Evolutionary conservation across 208 protist species (phyloP).

Genomic region (Naegleria fowleri): DNA sequence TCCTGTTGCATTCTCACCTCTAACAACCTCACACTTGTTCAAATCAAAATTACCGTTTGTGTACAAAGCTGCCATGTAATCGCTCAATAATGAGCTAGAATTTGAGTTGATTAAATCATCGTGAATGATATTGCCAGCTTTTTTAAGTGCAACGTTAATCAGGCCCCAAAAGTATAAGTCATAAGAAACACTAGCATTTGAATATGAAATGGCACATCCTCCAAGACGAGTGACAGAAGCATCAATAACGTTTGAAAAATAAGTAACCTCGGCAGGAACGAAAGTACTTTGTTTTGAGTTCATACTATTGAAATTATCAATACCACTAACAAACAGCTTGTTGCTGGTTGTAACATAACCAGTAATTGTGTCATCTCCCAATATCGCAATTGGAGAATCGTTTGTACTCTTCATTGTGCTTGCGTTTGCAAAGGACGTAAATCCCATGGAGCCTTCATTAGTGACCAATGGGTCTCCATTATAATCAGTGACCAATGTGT

Average conservation of each 20-base stretch:
- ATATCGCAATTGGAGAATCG: background rate
- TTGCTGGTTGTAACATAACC: background rate
- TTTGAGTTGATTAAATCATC: too few relatives aligned
- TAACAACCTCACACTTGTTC: background rate
- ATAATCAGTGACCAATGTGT: background rate
- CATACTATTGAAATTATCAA: background rate
- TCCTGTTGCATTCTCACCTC: background rate
- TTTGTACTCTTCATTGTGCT: background rate
- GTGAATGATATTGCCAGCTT: background rate
- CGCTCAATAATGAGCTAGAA: too few relatives aligned
- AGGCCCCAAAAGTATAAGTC: too few relatives aligned
- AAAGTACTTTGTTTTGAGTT: background rate
- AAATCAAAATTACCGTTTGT: background rate
- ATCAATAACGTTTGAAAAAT: background rate
- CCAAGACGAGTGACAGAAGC: background rate
- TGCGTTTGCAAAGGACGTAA: background rate
- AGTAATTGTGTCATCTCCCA: background rate
- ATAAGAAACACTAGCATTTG: background rate
- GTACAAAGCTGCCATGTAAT: background rate
- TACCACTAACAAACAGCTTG: background rate
- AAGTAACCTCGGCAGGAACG: background rate
- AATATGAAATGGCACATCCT: background rate
- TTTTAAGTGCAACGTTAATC: background rate
- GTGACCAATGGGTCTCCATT: background rate
- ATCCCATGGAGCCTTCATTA: background rate